A percentile compares a stretch with the other conserved stretches of the same genome.
Conservation (phyloP, 2,329 filamentous ascomycete genomes). For the Aspergillus sergii region DNA sequence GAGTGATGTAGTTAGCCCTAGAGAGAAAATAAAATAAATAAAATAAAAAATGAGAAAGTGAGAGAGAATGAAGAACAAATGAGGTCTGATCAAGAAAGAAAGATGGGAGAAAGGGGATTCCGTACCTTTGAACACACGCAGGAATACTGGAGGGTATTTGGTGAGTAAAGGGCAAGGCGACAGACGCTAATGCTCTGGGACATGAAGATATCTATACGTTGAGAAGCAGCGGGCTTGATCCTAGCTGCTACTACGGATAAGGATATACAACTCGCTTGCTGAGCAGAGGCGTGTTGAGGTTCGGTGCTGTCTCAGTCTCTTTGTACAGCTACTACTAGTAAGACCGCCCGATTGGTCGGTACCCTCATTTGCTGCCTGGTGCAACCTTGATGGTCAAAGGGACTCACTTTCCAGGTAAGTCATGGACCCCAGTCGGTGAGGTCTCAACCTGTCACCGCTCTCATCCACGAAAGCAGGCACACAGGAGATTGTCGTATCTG, state of each 20-base stretch:
- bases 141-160: no score
- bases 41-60: no score
- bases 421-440: no score
- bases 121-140: background rate
- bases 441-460: no score
- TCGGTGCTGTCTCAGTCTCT: conserved; percentile 4
- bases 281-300: background rate
- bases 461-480: no score
- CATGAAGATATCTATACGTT: conserved; percentile 11
- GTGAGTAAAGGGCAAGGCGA: no score
- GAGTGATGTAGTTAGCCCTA: conserved; percentile 15
- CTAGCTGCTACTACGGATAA: conserved; percentile 12
- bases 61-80: conserved; percentile 12
- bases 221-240: conserved; percentile 13
- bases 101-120: conserved; percentile 1
- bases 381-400: no score
- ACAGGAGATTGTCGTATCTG: no score
- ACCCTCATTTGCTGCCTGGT: conserved; percentile 17
- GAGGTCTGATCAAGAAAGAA: conserved; percentile 11
- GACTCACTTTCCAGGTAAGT: no score
- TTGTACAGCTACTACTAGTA: background rate
- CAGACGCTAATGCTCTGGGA: background rate
- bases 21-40: background rate
- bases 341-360: conserved; percentile 15
- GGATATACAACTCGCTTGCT: background rate